Percentiles rank a stretch among this genome's conserved stretches.
Evolutionary conservation across 768 basidiomycete genomes (phyloP).

Genomic region (Gelatoporia subvermispora): DNA sequence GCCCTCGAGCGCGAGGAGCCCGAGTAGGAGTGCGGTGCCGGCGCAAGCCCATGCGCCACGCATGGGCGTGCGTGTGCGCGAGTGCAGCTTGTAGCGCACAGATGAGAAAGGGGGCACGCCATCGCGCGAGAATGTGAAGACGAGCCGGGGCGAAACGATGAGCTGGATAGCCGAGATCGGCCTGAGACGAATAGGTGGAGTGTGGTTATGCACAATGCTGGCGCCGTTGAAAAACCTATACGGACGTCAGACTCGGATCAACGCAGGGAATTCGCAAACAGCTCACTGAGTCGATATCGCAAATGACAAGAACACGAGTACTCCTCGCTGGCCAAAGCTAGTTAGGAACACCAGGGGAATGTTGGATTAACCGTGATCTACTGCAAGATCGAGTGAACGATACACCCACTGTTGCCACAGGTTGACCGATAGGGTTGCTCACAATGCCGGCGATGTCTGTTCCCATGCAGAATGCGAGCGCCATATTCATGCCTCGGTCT

Average conservation of each 20-base stretch:
- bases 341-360: slow-evolving; percentile 25
- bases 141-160: slow-evolving; percentile 49
- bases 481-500: slow-evolving; percentile 41
- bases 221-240: slow-evolving; percentile 44
- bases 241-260: neutral
- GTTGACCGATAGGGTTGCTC: slow-evolving; percentile 42
- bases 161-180: slow-evolving; percentile 22
- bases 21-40: slow-evolving; percentile 42
- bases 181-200: neutral
- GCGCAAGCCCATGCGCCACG: slow-evolving; percentile 52
- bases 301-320: slow-evolving; percentile 33
- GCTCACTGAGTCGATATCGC: slow-evolving; percentile 27
- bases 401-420: slow-evolving; percentile 45
- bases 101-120: slow-evolving; percentile 60
- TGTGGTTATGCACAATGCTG: slow-evolving; percentile 35
- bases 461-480: slow-evolving; percentile 61
- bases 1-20: slow-evolving; percentile 58
- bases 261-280: neutral
- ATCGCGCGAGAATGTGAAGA: slow-evolving; percentile 68
- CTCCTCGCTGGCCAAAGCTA: slow-evolving; percentile 31
- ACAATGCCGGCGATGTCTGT: slow-evolving; percentile 37
- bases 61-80: slow-evolving; percentile 47
- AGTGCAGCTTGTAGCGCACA: slow-evolving; percentile 56
- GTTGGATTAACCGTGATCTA: too few relatives aligned
- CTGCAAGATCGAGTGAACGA: too few relatives aligned